These are phyloP conservation scores for Fusarium sp. DNA, from an alignment of 2,329 filamentous ascomycete genomes.

Conservation along the genomic window DNA sequence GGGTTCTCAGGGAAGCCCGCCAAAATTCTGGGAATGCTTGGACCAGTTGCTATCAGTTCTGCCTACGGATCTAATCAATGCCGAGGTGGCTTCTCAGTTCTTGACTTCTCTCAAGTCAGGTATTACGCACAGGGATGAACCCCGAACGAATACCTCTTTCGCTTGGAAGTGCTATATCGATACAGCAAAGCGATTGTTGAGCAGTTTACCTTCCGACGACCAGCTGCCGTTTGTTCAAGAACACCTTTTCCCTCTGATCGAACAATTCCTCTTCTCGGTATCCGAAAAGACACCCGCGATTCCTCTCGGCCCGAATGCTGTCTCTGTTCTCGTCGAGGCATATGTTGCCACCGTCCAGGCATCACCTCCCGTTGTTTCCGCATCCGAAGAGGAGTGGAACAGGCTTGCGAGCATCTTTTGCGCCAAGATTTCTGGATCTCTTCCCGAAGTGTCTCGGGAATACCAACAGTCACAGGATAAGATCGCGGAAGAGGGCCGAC, in stretches of 20 bases:
- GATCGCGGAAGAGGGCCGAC: slow-evolving; percentile 73
- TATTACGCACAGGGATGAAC: slow-evolving; percentile 80
- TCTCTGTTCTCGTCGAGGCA: slow-evolving; percentile 58
- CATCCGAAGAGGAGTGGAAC: slow-evolving; percentile 71
- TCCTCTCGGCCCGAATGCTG: slow-evolving; percentile 49
- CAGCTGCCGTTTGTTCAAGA: slow-evolving; percentile 60
- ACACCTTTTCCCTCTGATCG: slow-evolving; percentile 65
- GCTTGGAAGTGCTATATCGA: slow-evolving; percentile 84
- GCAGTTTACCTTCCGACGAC: slow-evolving; percentile 58
- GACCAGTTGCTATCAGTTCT: slow-evolving; percentile 72
- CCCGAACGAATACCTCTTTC: slow-evolving; percentile 71
- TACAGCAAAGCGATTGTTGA: slow-evolving; percentile 66
- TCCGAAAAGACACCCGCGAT: slow-evolving; percentile 52
- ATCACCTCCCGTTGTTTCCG: slow-evolving; percentile 56
- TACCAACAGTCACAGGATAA: slow-evolving; percentile 78
- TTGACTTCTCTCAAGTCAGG: slow-evolving; percentile 77
- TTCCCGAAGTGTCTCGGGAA: slow-evolving; percentile 85
- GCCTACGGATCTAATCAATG: slow-evolving; percentile 56
- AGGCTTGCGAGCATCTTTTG: slow-evolving; percentile 71
- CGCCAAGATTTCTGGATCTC: slow-evolving; percentile 76
- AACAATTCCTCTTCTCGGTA: slow-evolving; percentile 63
- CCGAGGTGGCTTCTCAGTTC: slow-evolving; percentile 69
- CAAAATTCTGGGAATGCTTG: slow-evolving; percentile 79
- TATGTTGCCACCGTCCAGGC: slow-evolving; percentile 59
- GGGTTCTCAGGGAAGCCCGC: slow-evolving; percentile 83